A percentile compares a stretch with the other conserved stretches of the same genome.
Evolutionary conservation across 768 basidiomycete genomes (phyloP).

Genomic region (Tephrocybe sp.): DNA sequence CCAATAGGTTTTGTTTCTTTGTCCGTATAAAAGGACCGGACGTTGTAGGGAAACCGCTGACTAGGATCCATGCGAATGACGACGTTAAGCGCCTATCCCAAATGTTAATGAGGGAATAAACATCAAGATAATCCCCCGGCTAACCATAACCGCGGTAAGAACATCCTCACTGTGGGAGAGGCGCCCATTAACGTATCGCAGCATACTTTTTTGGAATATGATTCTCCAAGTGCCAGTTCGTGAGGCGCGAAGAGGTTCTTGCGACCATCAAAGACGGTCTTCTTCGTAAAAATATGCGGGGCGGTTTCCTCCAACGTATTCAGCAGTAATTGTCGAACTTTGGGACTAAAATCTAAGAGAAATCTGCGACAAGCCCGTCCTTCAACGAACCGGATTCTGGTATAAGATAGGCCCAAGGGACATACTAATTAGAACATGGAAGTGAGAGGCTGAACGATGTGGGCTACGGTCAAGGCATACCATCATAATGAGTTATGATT

Average conservation of each 20-base stretch:
- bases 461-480: conserved; percentile 9
- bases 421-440: conserved; percentile 15
- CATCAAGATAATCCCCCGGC: conserved; percentile 10
- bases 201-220: conserved; percentile 7
- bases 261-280: conserved; percentile 72
- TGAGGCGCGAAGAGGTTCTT: conserved; percentile 33
- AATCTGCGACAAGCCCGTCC: background rate
- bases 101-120: background rate
- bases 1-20: conserved; percentile 52
- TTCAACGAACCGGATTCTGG: background rate
- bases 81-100: conserved; percentile 62
- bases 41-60: conserved; percentile 64
- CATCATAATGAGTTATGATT: conserved; percentile 21
- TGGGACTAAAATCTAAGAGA: conserved; percentile 24
- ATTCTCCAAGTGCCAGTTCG: conserved; percentile 9
- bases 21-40: conserved; percentile 71
- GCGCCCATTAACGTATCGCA: conserved; percentile 54
- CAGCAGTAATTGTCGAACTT: conserved; percentile 67
- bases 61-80: conserved; percentile 75
- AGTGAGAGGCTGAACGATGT: background rate
- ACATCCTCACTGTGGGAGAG: conserved; percentile 70
- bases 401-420: background rate
- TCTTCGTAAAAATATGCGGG: conserved; percentile 58
- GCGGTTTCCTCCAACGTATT: conserved; percentile 58
- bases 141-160: conserved; percentile 55